Conservation (phyloP, 495 filamentous ascomycete genomes). For the Annulohypoxylon nitens region DNA sequence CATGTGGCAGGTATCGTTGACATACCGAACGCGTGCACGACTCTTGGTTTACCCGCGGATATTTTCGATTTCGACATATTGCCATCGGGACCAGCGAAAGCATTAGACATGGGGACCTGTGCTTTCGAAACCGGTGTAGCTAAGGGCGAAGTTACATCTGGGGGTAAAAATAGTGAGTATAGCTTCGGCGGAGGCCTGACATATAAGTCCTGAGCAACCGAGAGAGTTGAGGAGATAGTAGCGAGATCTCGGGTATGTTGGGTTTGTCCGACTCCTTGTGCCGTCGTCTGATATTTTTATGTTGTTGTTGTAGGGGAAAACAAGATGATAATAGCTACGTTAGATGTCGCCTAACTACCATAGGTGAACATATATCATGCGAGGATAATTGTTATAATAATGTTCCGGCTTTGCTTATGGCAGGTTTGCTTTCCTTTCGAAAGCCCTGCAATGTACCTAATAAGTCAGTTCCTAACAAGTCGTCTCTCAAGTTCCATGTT, state of each 20-base stretch:
- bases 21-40: conserved; percentile 87
- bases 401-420: background rate
- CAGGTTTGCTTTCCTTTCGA: background rate
- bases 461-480: background rate
- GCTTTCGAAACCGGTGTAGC: conserved; percentile 72
- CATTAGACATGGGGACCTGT: conserved; percentile 80
- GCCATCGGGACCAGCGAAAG: conserved; percentile 71
- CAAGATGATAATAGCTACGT: background rate
- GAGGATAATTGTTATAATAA: background rate
- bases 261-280: background rate
- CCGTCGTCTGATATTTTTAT: background rate
- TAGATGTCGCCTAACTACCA: background rate
- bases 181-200: conserved; percentile 67
- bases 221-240: conserved; percentile 31
- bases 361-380: background rate
- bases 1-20: conserved; percentile 96
- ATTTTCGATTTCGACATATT: conserved; percentile 96
- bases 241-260: conserved; percentile 9
- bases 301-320: background rate
- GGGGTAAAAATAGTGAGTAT: conserved; percentile 60
- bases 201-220: conserved; percentile 53
- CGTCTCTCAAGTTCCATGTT: background rate
- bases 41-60: conserved; percentile 90
- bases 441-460: background rate
- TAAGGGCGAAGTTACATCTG: conserved; percentile 58